Conservation (phyloP, 2,329 filamentous ascomycete species). For the Colletotrichum spaethianum region DNA sequence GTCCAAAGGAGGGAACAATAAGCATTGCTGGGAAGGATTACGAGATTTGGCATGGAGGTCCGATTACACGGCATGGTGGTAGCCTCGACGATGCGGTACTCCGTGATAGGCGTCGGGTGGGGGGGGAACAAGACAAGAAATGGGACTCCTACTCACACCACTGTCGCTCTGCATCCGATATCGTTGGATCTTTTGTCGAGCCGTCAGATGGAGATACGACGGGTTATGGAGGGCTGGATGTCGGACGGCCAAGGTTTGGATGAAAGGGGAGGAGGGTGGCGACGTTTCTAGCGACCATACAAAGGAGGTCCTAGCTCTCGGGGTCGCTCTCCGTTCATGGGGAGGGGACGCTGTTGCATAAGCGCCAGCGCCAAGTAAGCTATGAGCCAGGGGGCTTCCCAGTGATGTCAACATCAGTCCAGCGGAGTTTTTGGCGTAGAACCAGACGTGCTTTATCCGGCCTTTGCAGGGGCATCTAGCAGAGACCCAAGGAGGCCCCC, state of each 20-base stretch:
- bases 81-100: slow-evolving; percentile 5
- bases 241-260: slow-evolving; percentile 10
- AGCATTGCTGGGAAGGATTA: slow-evolving; percentile 36
- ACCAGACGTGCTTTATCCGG: slow-evolving; percentile 27
- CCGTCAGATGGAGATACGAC: slow-evolving; percentile 33
- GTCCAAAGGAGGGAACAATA: slow-evolving; percentile 28
- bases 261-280: background rate
- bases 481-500: background rate
- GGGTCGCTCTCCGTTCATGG: slow-evolving; percentile 33
- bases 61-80: slow-evolving; percentile 10
- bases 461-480: background rate
- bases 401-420: slow-evolving; percentile 39
- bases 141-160: background rate
- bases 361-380: slow-evolving; percentile 29
- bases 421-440: slow-evolving; percentile 33
- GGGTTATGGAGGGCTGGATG: slow-evolving; percentile 13
- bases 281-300: slow-evolving; percentile 14
- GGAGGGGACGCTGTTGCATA: slow-evolving; percentile 24
- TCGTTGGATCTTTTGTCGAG: slow-evolving; percentile 31
- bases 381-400: slow-evolving; percentile 20
- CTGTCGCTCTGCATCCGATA: slow-evolving; percentile 21
- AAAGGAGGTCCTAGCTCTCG: slow-evolving; percentile 26
- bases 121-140: background rate
- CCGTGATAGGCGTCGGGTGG: background rate
- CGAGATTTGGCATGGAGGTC: slow-evolving; percentile 26